phyloP scores from a whole-genome alignment of 129 eudicot genomes.

The Logfia minima region DNA sequence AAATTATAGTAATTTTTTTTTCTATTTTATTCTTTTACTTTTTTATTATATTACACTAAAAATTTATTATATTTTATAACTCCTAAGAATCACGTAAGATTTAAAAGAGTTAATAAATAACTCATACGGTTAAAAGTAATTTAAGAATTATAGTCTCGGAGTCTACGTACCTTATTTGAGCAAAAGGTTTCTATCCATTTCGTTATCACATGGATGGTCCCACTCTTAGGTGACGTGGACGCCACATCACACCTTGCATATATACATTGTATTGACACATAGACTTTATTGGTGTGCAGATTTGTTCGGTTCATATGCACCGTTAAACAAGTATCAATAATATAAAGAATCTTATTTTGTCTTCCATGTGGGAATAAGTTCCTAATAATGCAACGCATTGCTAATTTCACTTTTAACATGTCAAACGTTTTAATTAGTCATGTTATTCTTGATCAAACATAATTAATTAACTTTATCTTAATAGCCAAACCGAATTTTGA shows the following conservation, averaged over 20 bases:
- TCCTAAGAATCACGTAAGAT: no score
- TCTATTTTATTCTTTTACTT: no score
- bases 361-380: constrained; percentile 51
- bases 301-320: constrained; percentile 36
- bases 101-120: no score
- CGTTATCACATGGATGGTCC: constrained; percentile 42
- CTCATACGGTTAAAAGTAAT: no score
- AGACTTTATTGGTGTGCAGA: constrained; percentile 31
- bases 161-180: constrained; percentile 42
- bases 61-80: no score
- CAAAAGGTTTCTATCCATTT: constrained; percentile 23
- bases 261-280: constrained; percentile 29
- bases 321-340: constrained; percentile 33
- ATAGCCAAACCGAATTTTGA: background rate
- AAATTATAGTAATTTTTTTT: no score
- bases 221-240: constrained; percentile 26
- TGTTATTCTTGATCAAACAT: background rate
- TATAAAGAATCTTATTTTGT: constrained; percentile 27
- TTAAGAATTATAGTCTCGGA: no score
- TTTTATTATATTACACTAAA: no score
- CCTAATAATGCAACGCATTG: constrained; percentile 47
- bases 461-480: no score
- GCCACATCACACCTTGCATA: constrained; percentile 17
- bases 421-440: constrained; percentile 17
- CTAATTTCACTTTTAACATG: constrained; percentile 34